Evolutionary conservation across 2,329 filamentous ascomycete genomes (phyloP), one percentile per base, ranked within the genome.

Genomic region (Ascochyta pisi): DNA sequence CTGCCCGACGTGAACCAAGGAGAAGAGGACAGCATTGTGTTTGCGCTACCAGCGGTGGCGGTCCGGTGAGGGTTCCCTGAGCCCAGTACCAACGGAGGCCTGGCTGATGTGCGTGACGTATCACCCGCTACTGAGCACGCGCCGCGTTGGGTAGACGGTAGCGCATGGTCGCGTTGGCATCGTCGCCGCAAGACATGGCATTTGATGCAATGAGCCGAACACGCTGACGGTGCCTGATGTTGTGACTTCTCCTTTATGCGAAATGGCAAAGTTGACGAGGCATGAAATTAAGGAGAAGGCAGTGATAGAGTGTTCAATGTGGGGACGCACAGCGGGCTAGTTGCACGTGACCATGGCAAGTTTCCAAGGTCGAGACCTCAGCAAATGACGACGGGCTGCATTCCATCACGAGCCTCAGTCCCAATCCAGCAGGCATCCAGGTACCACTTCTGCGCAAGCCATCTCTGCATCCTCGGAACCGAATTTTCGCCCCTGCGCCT

Each of bases 381-480:
- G 50, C 59, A 39, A 59, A 68, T 68, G 68, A 71, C 67, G 69
- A 68, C 59, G 62, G 57, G 43, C 16, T 54, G 50, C 50, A 50
- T 42, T 45, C 44, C 60, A 65, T 68, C 64, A 67, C 64, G 60
- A 68, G 65, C 59, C 60, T 62, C 63, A 50, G 33, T 60, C 56
- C 49, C 51, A 60, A 55, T 61, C 39, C 50, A 49, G 61, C 42
- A 52, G 57, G 39, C 52, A 49, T 45, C 48, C 49, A 53, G 50
- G 55, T 31, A 54, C 45, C 40, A 29, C 34, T 45, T 43, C 24
- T 43, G 50, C 50, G 55, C 43, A 27, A 39, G 42, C 37, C 31
- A 24, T 38, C 46, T 58, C 46, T 38, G 31, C 42, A 45, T 37
- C 41, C 31, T 39, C 46, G 42, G 29, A 46, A 38, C 41, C 61